Base-by-base conservation (phyloP, 805 yeast species). In the Saccharomycopsis sp. region DNA sequence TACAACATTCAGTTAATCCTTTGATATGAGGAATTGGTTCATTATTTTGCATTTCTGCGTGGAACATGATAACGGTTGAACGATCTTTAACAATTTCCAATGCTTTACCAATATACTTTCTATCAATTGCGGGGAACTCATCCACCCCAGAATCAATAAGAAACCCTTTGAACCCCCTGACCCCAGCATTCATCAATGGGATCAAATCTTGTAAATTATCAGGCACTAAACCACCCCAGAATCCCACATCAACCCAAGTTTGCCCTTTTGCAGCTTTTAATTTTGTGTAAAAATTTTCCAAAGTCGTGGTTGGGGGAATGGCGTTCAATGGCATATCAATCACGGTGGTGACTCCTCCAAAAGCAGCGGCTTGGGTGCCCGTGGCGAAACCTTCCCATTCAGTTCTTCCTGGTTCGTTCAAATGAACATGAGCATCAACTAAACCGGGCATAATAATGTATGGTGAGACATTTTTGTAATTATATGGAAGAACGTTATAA, bases 331-430 rank as follows among this genome's bases (percentile, higher is more conserved):
- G 97, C 97, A 88, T 88, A 57, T 88, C 97, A 15, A 88, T 72
- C 15, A 88, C 94, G 0, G 96, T 87, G 19, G 97, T 88, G 36
- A 88, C 96, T 43, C 97, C 97, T 14, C 97, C 97, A 10, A 88
- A 70, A 0, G 94, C 94, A 0, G 96, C 96, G 2, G 95, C 83
- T 55, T 79, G 79, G 0, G 97, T 88, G 0, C 97, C 97, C 0
- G 95, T 81, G n/a, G 78, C 95, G 57, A 89, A 88, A 1, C 97
- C 97, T 60, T 88, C 97, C 97, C 97, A 88, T 47, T 87, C 95
- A 1, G 96, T 88, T 51, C 96, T 66, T n/a, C 97, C 97, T 0
- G 97, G 96, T 54, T 89, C 97, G 58, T 89, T 89, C 51, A 88
- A 63, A 54, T 88, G 97, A 20, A 88, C 97, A 58, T 88, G 97